Conservation (phyloP, 2,329 filamentous ascomycete species). For the Trichoderma afroharzianum region DNA sequence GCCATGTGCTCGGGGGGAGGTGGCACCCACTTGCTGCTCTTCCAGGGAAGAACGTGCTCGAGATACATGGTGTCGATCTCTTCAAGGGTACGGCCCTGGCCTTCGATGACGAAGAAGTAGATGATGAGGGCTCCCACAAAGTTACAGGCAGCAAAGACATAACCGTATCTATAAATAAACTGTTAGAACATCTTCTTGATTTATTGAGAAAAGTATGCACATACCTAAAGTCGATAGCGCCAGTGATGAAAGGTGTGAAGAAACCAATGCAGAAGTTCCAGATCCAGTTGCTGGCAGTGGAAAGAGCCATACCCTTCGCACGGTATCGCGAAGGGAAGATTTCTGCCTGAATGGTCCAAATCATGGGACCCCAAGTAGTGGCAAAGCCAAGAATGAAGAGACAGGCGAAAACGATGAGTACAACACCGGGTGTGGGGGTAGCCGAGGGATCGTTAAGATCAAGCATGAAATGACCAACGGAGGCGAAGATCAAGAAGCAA, state of each 20-base stretch:
- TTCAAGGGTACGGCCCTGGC: constrained; percentile 68
- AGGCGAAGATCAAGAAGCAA: constrained; percentile 58
- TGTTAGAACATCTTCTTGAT: not conserved
- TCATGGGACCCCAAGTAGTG: constrained; percentile 63
- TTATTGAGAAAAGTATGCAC: not conserved
- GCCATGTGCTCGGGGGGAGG: constrained; percentile 43
- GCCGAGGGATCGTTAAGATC: constrained; percentile 32
- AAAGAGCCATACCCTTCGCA: constrained; percentile 57
- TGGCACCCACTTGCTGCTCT: constrained; percentile 53
- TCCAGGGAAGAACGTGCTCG: constrained; percentile 59
- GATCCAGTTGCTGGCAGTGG: constrained; percentile 61
- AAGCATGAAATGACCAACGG: constrained; percentile 49
- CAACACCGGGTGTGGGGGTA: constrained; percentile 48
- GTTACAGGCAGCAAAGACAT: constrained; percentile 72
- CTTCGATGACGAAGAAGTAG: constrained; percentile 76
- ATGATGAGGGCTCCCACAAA: constrained; percentile 61
- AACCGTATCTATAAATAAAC: constrained; percentile 47
- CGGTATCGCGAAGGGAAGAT: constrained; percentile 62
- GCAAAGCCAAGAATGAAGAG: constrained; percentile 64
- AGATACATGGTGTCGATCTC: constrained; percentile 80
- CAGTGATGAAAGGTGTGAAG: constrained; percentile 76
- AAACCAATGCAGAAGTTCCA: constrained; percentile 76
- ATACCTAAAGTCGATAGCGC: constrained; percentile 64
- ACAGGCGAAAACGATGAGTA: constrained; percentile 60
- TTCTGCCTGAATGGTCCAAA: constrained; percentile 63